Evolutionary conservation across 306 rosid species (phyloP).

Genomic region (Sindora glabra): DNA sequence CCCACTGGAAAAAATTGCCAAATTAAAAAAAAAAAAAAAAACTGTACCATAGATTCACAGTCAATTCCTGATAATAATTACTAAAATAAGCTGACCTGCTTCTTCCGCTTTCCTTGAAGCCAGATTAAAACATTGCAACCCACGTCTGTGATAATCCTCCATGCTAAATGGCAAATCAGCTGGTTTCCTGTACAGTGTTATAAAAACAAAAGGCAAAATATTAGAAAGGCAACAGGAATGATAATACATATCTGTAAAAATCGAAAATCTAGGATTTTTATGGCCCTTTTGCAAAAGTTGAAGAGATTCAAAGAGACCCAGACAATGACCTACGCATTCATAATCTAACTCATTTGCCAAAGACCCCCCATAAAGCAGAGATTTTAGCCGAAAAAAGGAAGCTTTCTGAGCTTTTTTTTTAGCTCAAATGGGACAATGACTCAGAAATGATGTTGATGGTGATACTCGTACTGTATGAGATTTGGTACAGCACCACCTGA

Average conservation of each 20-base stretch:
- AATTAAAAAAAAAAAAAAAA: neutral
- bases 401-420: neutral
- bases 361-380: constrained; percentile 9
- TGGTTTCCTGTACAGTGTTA: constrained; percentile 6
- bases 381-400: neutral
- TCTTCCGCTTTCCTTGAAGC: constrained; percentile 96
- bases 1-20: neutral
- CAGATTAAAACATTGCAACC: constrained; percentile 54
- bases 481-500: neutral
- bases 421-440: constrained; percentile 5
- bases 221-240: neutral
- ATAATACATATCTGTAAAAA: neutral
- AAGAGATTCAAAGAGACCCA: neutral
- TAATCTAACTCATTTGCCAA: neutral
- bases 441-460: neutral
- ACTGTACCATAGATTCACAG: neutral
- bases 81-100: constrained; percentile 45
- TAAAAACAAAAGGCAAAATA: neutral
- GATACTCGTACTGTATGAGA: neutral
- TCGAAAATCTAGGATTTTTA: no score
- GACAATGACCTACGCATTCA: constrained; percentile 15
- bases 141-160: constrained; percentile 44
- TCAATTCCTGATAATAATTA: neutral
- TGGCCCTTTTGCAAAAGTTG: no score
- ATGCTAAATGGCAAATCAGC: constrained; percentile 20